Evolutionary conservation across 148 eudicot species (phyloP), one percentile per base, ranked within the genome.

Genomic region (Beta vulgaris): DNA sequence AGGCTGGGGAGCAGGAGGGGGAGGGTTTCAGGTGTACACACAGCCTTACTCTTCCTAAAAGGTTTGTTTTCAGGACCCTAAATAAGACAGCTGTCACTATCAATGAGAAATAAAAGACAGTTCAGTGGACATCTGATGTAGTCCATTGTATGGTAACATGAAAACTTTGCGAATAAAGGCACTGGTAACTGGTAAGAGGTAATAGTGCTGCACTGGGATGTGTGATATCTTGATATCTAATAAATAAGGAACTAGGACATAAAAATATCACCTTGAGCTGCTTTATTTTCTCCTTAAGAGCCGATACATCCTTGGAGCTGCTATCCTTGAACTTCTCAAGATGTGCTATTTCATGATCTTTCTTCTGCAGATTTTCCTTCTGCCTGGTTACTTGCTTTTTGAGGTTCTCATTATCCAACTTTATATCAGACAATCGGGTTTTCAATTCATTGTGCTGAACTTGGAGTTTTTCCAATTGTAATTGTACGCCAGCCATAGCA

Each of bases 381-480:
- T 88, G 87, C 69, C 82, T 76, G 66, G 70, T 49, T 37, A 85
- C 77, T 80, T 86, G 85, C 83, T 87, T 87, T 77, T 80, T 84
- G 81, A 93, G 79, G 39, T 80, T 86, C 72, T 85, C 93, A 57
- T 82, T 88, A 79, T 90, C 96, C 67, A 54, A 69, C 65, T 90
- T 89, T 51, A 79, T 77, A 76, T 86, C 86, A 29, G 66, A 72
- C 83, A 85, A 71, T 43, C 75, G 75, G 51, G 70, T 80, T 68
- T 85, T 87, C 76, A 86, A 62, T 39, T 85, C 92, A 63, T 81
- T 82, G 63, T 85, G 83, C 72, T 86, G 88, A 44, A 68, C 71
- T 76, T 74, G 87, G 61, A 86, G 83, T 57, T 73, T 81, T 72
- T 88, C 82, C 65, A 95, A 43, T 68, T 89, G 87, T 74, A 86